These are phyloP conservation scores for Fusarium graminum DNA, from an alignment of 2,329 filamentous ascomycete genomes.

Conservation along the genomic window DNA sequence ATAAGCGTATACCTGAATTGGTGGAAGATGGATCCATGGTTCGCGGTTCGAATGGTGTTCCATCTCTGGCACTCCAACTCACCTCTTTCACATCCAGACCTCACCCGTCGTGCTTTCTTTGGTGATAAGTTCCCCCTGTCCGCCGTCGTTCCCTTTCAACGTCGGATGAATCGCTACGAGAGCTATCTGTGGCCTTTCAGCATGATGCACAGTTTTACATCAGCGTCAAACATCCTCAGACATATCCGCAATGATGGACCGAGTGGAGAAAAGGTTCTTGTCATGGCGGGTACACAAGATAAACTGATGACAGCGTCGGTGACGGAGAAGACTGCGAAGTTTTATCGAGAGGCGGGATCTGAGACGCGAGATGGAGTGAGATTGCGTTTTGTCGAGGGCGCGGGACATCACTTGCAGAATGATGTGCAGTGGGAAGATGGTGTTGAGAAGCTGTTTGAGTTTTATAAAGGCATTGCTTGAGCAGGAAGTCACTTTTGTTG, in stretches of 20 bases:
- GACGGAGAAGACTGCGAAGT: conserved; percentile 55
- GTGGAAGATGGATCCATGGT: conserved; percentile 62
- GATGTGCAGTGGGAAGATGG: conserved; percentile 63
- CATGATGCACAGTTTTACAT: conserved; percentile 61
- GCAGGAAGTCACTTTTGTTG: not conserved
- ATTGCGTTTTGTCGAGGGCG: conserved; percentile 57
- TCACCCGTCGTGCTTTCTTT: conserved; percentile 66
- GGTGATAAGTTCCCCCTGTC: conserved; percentile 57
- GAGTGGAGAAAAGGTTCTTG: conserved; percentile 51
- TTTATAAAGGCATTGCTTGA: conserved; percentile 50
- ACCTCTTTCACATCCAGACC: conserved; percentile 63
- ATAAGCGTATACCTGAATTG: conserved; percentile 62
- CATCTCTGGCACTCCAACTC: conserved; percentile 65
- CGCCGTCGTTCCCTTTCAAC: conserved; percentile 59
- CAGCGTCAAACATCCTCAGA: conserved; percentile 56
- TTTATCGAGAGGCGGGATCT: conserved; percentile 40
- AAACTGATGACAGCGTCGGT: conserved; percentile 57
- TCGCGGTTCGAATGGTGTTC: conserved; percentile 60
- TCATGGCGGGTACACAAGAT: conserved; percentile 58
- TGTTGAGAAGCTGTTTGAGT: conserved; percentile 59
- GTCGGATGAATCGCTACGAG: conserved; percentile 62
- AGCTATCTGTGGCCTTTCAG: conserved; percentile 65
- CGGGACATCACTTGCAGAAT: conserved; percentile 67
- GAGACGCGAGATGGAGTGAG: conserved; percentile 53
- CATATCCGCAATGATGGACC: conserved; percentile 50